A percentile compares a stretch with the other conserved stretches of the same genome.
Evolutionary conservation across 2,329 filamentous ascomycete species (phyloP).

Genomic region (Arthroderma uncinatum): DNA sequence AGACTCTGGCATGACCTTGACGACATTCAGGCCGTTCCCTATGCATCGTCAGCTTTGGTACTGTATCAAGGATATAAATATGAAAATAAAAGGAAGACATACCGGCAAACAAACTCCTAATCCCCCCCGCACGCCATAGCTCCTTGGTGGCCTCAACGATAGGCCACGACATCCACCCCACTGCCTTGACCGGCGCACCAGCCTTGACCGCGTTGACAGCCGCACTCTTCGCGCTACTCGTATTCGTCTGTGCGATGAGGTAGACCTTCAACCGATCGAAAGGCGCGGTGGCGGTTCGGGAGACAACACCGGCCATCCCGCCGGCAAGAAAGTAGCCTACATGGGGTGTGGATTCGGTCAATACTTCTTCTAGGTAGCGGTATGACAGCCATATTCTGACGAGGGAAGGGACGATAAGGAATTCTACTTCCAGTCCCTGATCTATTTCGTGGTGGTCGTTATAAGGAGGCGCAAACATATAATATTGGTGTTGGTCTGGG

Average conservation of each 20-base stretch:
- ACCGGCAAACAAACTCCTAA: constrained; percentile 90
- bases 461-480: constrained; percentile 9
- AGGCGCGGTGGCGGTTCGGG: constrained; percentile 86
- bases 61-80: background rate
- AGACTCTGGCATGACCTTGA: constrained; percentile 98
- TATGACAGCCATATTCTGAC: constrained; percentile 36
- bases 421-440: constrained; percentile 31
- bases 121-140: constrained; percentile 73
- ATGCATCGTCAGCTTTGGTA: background rate
- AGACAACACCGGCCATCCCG: constrained; percentile 86
- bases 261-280: constrained; percentile 97
- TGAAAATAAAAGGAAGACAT: constrained; percentile 26
- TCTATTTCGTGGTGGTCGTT: constrained; percentile 11
- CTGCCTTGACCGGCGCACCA: constrained; percentile 54
- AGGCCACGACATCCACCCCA: constrained; percentile 56
- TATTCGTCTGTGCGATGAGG: constrained; percentile 77
- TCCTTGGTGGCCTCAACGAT: constrained; percentile 63
- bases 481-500: constrained; percentile 13
- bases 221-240: constrained; percentile 39
- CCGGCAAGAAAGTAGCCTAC: constrained; percentile 95
- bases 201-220: constrained; percentile 57
- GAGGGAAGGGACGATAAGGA: constrained; percentile 31
- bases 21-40: constrained; percentile 92
- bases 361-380: constrained; percentile 36
- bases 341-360: constrained; percentile 37